These are phyloP conservation scores for Penicillium sp. DNA, from an alignment of 2,329 filamentous ascomycete species.

Conservation along the genomic window DNA sequence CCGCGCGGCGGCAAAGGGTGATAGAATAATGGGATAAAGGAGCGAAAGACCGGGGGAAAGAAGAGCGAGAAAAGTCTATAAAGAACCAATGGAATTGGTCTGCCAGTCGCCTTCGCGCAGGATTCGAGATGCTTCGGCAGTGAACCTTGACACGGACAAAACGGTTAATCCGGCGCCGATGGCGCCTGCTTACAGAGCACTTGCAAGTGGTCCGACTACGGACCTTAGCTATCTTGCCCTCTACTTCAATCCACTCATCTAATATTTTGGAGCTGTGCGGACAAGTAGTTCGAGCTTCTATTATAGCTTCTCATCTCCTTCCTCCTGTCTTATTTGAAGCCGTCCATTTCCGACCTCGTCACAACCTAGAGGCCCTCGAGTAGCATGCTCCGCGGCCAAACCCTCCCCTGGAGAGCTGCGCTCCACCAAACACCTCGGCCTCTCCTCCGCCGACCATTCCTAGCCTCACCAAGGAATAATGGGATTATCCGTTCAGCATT, in stretches of 20 bases:
- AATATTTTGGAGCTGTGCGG: constrained; percentile 10
- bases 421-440: constrained; percentile 51
- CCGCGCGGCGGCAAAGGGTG: not conserved
- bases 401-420: constrained; percentile 63
- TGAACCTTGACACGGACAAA: constrained; percentile 35
- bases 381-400: constrained; percentile 64
- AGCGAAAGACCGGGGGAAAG: constrained; percentile 2
- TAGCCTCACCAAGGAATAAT: constrained; percentile 33
- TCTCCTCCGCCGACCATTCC: constrained; percentile 33
- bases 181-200: constrained; percentile 25
- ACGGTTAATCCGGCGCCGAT: constrained; percentile 3
- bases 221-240: constrained; percentile 5
- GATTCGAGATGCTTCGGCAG: constrained; percentile 31
- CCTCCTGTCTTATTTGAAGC: not conserved
- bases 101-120: constrained; percentile 25
- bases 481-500: constrained; percentile 28
- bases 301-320: not conserved
- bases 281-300: constrained; percentile 10
- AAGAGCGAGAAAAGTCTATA: constrained; percentile 4
- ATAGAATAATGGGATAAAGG: not conserved
- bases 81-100: constrained; percentile 11
- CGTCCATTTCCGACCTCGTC: not conserved
- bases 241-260: constrained; percentile 11
- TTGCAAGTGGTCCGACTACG: constrained; percentile 15
- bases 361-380: constrained; percentile 19